Evolutionary conservation across 225 moss, liverwort and hornwort species (phyloP), one percentile per base, ranked within the genome.

Genomic region (Physcomitrium patens): DNA sequence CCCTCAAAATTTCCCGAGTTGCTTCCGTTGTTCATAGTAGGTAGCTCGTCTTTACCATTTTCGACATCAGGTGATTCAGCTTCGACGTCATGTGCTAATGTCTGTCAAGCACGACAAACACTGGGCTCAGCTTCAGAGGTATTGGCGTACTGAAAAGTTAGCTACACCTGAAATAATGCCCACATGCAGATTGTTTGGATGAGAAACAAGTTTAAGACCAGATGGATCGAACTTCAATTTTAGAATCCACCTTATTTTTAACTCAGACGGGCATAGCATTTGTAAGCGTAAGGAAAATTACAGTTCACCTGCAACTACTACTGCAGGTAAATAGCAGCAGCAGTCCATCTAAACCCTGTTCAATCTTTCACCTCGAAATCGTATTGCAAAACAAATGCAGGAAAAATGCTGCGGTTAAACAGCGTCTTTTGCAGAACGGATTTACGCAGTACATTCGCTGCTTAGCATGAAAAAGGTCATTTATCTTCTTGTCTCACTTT

Each of bases 81-180:
- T 43, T 69, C 80, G 81, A 87, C 89, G 69, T 91, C 91, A 71
- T 91, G 91, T 62, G 91, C 89, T 81, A 91, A 78, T 73, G 87
- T 91, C 91, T 91, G 89, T 62, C 78, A 82, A 71, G 71, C 68
- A 88, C 69, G 65, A 68, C 66, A 82, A 74, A 77, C 51, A 41
- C 71, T 50, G 63, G 68, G 62, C 52, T 79, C 74, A 70, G 63
- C 17, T 82, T 66, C 70, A 59, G 54, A 79, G 42, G 37, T 44
- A 43, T 41, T 49, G 27, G 15, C 18, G 53, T 70, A 61, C 19
- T 85, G 70, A 7, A 56, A 74, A 50, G 31, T 61, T 66, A 74
- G 54, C 52, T 65, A 60, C 65, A 49, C 73, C 41, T 64, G 68
- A 61, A 54, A 68, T 58, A 52, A 69, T 73, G 54, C 69, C 74